Conservation (phyloP, 345 rosid species). For the Aquilaria sinensis region DNA sequence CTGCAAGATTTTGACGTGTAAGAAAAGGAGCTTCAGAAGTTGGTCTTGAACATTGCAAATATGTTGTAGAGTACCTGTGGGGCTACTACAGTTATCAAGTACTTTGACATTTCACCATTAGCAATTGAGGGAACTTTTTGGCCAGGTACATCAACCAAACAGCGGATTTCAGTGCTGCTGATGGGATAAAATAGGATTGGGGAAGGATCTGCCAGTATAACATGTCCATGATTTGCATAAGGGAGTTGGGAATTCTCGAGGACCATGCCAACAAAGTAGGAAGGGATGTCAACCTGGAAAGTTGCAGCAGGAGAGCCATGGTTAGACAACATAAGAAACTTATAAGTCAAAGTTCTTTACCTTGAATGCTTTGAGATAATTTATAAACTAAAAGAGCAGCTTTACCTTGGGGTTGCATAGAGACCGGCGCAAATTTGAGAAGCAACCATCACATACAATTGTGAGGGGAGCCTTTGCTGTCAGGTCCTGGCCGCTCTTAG, state of each 20-base stretch:
- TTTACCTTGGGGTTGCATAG: constrained; percentile 43
- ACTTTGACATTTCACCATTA: constrained; percentile 60
- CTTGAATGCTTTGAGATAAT: not conserved
- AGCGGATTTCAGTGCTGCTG: constrained; percentile 56
- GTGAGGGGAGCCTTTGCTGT: constrained; percentile 49
- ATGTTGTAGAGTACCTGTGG: constrained; percentile 31
- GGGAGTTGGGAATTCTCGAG: constrained; percentile 60
- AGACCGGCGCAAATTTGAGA: constrained; percentile 46
- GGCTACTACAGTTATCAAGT: constrained; percentile 44
- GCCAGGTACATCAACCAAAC: constrained; percentile 64
- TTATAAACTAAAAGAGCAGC: not conserved
- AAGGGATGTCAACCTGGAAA: constrained; percentile 54
- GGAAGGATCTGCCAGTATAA: constrained; percentile 52
- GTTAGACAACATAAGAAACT: not conserved
- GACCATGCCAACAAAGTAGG: constrained; percentile 53
- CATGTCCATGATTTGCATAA: constrained; percentile 43
- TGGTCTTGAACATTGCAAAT: not conserved
- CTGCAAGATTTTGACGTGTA: constrained; percentile 20
- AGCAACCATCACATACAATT: constrained; percentile 45
- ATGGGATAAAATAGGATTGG: constrained; percentile 54
- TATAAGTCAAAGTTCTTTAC: not conserved
- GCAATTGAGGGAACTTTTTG: constrained; percentile 57
- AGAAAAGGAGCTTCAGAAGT: not conserved
- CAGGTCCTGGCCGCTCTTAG: constrained; percentile 25
- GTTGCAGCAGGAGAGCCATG: not conserved